Evolutionary conservation across 2,329 filamentous ascomycete genomes (phyloP), one percentile per base, ranked within the genome.

Genomic region (Pseudogymnoascus sp.): DNA sequence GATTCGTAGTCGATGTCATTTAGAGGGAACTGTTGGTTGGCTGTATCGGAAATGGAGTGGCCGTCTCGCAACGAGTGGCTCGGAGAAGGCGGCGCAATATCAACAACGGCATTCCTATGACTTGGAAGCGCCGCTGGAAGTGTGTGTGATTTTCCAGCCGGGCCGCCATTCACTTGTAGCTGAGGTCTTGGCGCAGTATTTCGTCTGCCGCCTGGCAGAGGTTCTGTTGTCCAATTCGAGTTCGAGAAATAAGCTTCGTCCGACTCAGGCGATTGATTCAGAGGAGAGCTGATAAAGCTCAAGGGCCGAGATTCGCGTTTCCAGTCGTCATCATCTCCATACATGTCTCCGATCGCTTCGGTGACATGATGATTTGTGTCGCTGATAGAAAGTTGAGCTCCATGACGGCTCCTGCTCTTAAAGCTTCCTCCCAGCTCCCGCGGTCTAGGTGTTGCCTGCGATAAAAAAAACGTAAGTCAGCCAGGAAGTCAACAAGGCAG

Each of bases 1-100:
- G 87, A 89, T 75, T 90, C 86, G 74, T 90, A 90, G 76, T 90
- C 86, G 68, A 90, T 84, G 73, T 90, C 84, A 69, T 87, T 87
- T 65, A 90, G 79, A 62, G 86, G 86, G 68, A 89, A 89, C 65
- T 81, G 81, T 60, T 83, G 78, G 63, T 79, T 83, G 63, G 83
- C 83, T 14, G 81, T 78, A 66, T 84, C 81, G n/a, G 69, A 67
- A n/a, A 74, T 65, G 70, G 80, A 76, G 72, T 73, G 60, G 73
- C 75, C 68, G 67, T 73, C 75, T 72, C 64, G 75, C 65, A 66
- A 72, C 6, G 73, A 74, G 62, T 74, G 74, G 10, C 76, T 75
- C n/a, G 79, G 73, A 42, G 77, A 75, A 54, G 73, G 64, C 39
- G 72, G 69, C 68, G 64, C 36, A 60, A 64, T 39, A 61, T 73